Percentiles rank a stretch among this genome's conserved stretches.
phyloP scores from a whole-genome alignment of 169 alveolate genomes.

The Condylostoma magnum region DNA sequence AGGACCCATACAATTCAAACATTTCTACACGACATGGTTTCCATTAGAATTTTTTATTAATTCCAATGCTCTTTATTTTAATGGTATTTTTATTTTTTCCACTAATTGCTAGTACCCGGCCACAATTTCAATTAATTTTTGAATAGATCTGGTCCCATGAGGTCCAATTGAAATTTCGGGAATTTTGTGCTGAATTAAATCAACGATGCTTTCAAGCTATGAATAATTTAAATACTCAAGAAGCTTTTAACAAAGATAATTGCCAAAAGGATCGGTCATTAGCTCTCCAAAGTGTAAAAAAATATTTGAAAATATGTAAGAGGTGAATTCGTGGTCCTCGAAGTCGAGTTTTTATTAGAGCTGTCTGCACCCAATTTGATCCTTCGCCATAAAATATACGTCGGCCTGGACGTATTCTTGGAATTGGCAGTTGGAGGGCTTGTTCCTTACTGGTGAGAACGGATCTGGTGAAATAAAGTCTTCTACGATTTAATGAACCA shows the following conservation, averaged over 20 bases:
- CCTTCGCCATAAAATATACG: slow-evolving; percentile 43
- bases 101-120: slow-evolving; percentile 31
- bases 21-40: slow-evolving; percentile 90
- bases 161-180: slow-evolving; percentile 80
- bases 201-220: neutral
- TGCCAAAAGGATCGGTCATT: slow-evolving; percentile 93
- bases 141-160: slow-evolving; percentile 94
- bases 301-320: slow-evolving; percentile 65
- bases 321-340: slow-evolving; percentile 60
- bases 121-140: slow-evolving; percentile 89
- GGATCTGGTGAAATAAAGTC: too few species aligned
- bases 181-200: slow-evolving; percentile 44
- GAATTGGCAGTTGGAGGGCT: too few species aligned
- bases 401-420: neutral
- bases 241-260: slow-evolving; percentile 92
- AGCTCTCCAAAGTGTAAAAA: slow-evolving; percentile 71
- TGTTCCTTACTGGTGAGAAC: too few species aligned
- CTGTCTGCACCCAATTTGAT: slow-evolving; percentile 88
- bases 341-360: slow-evolving; percentile 81
- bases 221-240: slow-evolving; percentile 57
- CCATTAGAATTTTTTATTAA: slow-evolving; percentile 89
- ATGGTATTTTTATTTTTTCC: slow-evolving; percentile 30
- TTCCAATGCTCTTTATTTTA: slow-evolving; percentile 51
- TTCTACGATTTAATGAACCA: too few species aligned
- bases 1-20: slow-evolving; percentile 69